Percentiles rank a stretch among this genome's conserved stretches.
phyloP scores from a whole-genome alignment of 345 rosid species.

The Firmiana major region DNA sequence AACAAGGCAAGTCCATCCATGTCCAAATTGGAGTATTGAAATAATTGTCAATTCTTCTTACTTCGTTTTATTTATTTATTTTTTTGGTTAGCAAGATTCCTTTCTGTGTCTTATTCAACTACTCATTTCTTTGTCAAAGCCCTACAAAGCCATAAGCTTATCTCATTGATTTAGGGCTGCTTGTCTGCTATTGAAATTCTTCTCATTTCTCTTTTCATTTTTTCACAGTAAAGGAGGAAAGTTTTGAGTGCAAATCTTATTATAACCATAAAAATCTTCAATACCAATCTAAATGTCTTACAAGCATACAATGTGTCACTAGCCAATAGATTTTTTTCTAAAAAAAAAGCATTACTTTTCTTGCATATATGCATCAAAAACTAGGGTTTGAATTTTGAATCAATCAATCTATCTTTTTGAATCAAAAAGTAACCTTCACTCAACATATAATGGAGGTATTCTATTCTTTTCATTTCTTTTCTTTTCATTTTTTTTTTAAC shows the following conservation, averaged over 20 bases:
- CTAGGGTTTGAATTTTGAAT: background rate
- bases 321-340: background rate
- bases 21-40: background rate
- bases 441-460: background rate
- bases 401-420: background rate
- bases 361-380: no score
- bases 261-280: background rate
- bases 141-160: background rate
- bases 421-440: background rate
- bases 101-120: background rate
- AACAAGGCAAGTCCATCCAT: background rate
- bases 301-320: background rate
- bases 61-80: background rate
- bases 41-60: background rate
- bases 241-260: background rate
- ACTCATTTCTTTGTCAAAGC: background rate
- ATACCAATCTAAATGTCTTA: background rate
- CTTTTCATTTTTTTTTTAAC: no score
- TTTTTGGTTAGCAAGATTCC: background rate
- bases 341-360: background rate
- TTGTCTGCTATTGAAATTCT: background rate
- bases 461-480: no score
- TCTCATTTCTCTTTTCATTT: background rate
- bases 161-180: constrained; percentile 7
- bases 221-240: background rate